A percentile compares a stretch with the other conserved stretches of the same genome.
These are phyloP conservation scores for Stephania cephalantha DNA, from an alignment of 164 flowering plant genomes.

Conservation along the genomic window DNA sequence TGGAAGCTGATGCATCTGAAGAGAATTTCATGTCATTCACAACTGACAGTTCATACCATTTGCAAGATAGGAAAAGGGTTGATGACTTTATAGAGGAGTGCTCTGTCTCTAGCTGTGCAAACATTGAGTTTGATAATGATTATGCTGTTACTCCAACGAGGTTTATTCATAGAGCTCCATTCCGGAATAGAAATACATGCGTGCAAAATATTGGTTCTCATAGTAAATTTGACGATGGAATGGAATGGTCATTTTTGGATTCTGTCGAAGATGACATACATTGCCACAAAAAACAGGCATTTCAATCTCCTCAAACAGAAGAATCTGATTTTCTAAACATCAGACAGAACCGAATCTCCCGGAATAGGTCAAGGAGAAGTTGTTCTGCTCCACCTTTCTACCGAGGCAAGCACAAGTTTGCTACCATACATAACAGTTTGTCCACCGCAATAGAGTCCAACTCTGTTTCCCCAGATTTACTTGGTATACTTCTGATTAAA, in stretches of 20 bases:
- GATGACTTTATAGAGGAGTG: slow-evolving; percentile 20
- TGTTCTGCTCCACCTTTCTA: slow-evolving; percentile 87
- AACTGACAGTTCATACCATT: slow-evolving; percentile 14
- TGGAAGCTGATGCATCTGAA: slow-evolving; percentile 17
- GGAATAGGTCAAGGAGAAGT: slow-evolving; percentile 49
- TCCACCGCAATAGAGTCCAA: slow-evolving; percentile 13
- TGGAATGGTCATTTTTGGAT: slow-evolving; percentile 21
- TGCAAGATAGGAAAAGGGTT: slow-evolving; percentile 19
- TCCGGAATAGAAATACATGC: slow-evolving; percentile 11
- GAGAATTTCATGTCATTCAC: slow-evolving; percentile 13
- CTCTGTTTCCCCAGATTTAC: slow-evolving; percentile 16
- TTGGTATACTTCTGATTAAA: slow-evolving; percentile 23
- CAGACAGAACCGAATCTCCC: slow-evolving; percentile 9
- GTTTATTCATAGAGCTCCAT: slow-evolving; percentile 10
- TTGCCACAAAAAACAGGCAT: slow-evolving; percentile 8
- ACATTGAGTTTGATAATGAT: slow-evolving; percentile 13
- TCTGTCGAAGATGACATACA: slow-evolving; percentile 1
- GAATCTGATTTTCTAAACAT: slow-evolving; percentile 11
- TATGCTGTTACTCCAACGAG: slow-evolving; percentile 15
- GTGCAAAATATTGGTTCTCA: slow-evolving; percentile 15
- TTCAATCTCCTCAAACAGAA: slow-evolving; percentile 13
- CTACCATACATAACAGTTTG: slow-evolving; percentile 21
- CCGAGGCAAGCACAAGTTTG: slow-evolving; percentile 42
- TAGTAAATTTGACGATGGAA: slow-evolving; percentile 18
- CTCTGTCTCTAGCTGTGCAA: slow-evolving; percentile 16